Evolutionary conservation across 1,284 basidiomycete species (phyloP), one percentile per base, ranked within the genome.

Genomic region (Agaricales sp.): DNA sequence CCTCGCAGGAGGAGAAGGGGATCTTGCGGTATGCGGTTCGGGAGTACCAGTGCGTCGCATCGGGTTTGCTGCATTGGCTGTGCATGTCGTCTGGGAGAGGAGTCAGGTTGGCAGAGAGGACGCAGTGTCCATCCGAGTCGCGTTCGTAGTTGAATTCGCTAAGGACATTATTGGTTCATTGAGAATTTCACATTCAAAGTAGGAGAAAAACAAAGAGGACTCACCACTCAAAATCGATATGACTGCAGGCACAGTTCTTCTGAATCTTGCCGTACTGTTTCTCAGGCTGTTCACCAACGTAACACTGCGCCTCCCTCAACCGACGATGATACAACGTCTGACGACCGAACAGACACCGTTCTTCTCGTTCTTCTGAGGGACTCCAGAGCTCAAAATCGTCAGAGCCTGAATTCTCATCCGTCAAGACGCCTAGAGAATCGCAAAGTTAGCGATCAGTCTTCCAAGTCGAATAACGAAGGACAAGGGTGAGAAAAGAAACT

Each of bases 351-450:
- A 97, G 62, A 67, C 88, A 91, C 50, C 71, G 67, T 63, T 92
- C 87, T 75, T 76, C 52, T 67, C 93, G 78, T 48, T 82, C 80
- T 60, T 93, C 85, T 51, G 87, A 87, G 0, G 93, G 93, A 63
- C 87, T 91, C 93, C 94, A 97, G 2, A 94, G 66, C 63, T 96
- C 93, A 61, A 96, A 97, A 65, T 97, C 93, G 59, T 96, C 92
- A 45, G 82, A 68, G 24, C 74, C 75, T 2, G 91, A 83, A 59
- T 95, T 69, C 1, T 88, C 75, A 2, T 76, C 50, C 55, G 78
- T 77, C 45, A 92, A 67, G 1, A 73, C 66, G 64, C 91, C 91
- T 93, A 54, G 1, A 26, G 13, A 8, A 24, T 4, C 19, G 24
- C 8, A 54, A 43, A 43, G 46, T 49, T 14, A 44, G 45, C 38